Conservation (phyloP, 163 green algal genomes). For the Botryococcus braunii region DNA sequence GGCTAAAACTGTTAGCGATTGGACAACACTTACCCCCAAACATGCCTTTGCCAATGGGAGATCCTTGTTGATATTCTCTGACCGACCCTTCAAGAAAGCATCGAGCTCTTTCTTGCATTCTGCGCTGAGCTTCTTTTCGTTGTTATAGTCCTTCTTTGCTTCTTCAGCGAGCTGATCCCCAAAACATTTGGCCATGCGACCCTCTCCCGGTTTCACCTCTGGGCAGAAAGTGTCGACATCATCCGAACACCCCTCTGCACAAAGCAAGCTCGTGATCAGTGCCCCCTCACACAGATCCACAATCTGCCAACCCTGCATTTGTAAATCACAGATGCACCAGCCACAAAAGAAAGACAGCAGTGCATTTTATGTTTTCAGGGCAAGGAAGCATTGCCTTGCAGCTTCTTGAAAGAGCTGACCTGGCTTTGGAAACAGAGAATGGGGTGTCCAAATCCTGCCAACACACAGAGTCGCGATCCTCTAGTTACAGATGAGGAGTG, state of each 20-base stretch:
- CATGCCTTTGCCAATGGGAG: constrained; percentile 29
- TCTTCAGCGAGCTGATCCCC: constrained; percentile 31
- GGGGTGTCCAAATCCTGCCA: too few relatives aligned
- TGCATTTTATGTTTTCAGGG: neutral
- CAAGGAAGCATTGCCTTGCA: neutral
- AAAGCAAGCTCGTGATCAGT: neutral
- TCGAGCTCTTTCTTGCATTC: constrained; percentile 12
- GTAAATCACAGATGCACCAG: neutral
- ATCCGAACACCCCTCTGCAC: constrained; percentile 19
- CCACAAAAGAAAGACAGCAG: neutral
- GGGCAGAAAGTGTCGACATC: constrained; percentile 25
- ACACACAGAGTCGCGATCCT: too few relatives aligned
- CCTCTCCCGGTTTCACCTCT: constrained; percentile 49
- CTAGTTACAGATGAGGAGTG: too few relatives aligned
- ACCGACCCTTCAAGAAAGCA: constrained; percentile 13
- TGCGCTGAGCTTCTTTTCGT: neutral
- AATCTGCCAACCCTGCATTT: neutral
- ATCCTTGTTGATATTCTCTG: constrained; percentile 49
- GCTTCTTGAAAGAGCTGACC: neutral
- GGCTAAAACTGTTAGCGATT: constrained; percentile 5
- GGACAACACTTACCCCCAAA: constrained; percentile 5
- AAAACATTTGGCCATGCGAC: constrained; percentile 55
- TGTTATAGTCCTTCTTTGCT: constrained; percentile 15
- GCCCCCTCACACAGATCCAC: neutral
- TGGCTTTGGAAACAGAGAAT: too few relatives aligned